Evolutionary conservation across 164 flowering plant genomes (phyloP).

Genomic region (Houttuynia cordata): DNA sequence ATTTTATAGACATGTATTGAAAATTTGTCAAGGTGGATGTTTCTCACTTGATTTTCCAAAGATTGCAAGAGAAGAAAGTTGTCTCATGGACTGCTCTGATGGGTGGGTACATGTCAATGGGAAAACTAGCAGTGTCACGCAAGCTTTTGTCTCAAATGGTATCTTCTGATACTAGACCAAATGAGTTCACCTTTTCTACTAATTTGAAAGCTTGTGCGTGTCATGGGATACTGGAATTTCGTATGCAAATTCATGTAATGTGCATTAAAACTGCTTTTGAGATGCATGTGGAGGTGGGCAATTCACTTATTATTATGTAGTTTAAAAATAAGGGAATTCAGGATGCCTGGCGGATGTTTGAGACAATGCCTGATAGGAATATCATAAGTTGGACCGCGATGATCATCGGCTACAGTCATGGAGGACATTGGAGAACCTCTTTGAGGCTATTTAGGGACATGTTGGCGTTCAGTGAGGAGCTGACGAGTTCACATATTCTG

Average conservation of each 20-base stretch:
- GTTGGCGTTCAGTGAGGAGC: constrained; percentile 35
- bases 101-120: constrained; percentile 42
- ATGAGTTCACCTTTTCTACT: constrained; percentile 48
- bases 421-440: constrained; percentile 27
- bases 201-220: constrained; percentile 16
- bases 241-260: constrained; percentile 50
- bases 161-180: constrained; percentile 32
- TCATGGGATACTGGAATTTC: constrained; percentile 23
- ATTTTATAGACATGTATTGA: constrained; percentile 54
- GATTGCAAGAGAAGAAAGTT: constrained; percentile 62
- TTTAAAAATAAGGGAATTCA: constrained; percentile 42
- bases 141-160: constrained; percentile 37
- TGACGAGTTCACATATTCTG: constrained; percentile 57
- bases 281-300: constrained; percentile 41
- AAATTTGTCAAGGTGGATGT: constrained; percentile 37
- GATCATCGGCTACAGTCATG: constrained; percentile 42
- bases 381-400: constrained; percentile 64
- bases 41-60: constrained; percentile 47
- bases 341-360: constrained; percentile 39
- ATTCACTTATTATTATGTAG: constrained; percentile 68
- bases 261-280: constrained; percentile 50
- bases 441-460: constrained; percentile 31
- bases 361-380: constrained; percentile 28
- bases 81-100: constrained; percentile 83
- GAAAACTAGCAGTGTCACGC: constrained; percentile 28